Percentiles rank a stretch among this genome's conserved stretches.
These are phyloP conservation scores for Globisporangium barbulae DNA, from an alignment of 352 stramenopile genomes.

Conservation along the genomic window DNA sequence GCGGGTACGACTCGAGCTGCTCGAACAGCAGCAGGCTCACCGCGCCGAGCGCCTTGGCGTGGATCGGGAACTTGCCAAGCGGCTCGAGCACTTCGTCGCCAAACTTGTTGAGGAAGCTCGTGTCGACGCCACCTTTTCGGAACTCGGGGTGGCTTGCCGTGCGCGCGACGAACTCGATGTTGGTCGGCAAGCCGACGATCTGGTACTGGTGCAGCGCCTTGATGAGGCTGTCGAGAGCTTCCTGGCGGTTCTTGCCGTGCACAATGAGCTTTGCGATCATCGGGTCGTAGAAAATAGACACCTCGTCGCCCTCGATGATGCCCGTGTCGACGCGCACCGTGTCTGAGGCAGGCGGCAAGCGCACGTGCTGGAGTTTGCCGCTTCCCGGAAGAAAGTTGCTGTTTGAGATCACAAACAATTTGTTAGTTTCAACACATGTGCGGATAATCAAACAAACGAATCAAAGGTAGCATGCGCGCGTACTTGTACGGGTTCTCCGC, in stretches of 20 bases:
- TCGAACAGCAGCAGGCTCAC: slow-evolving; percentile 74
- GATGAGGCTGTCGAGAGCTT: slow-evolving; percentile 83
- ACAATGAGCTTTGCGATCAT: slow-evolving; percentile 95
- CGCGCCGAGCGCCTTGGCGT: slow-evolving; percentile 72
- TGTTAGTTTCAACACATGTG: background rate
- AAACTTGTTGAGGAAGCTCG: slow-evolving; percentile 92
- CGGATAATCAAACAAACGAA: background rate
- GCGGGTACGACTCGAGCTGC: slow-evolving; percentile 32
- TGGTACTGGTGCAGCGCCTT: slow-evolving; percentile 89
- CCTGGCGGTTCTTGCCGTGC: slow-evolving; percentile 80
- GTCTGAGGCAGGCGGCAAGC: slow-evolving; percentile 63
- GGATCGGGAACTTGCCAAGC: slow-evolving; percentile 40
- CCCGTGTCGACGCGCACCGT: slow-evolving; percentile 89
- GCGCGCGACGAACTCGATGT: slow-evolving; percentile 93
- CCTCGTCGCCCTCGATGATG: slow-evolving; percentile 84
- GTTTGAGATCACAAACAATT: background rate
- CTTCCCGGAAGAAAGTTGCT: slow-evolving; percentile 91
- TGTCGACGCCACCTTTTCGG: slow-evolving; percentile 87
- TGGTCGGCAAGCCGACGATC: slow-evolving; percentile 91
- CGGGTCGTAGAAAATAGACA: slow-evolving; percentile 93
- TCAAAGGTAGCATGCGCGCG: slow-evolving; percentile 10
- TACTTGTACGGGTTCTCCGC: slow-evolving; percentile 92
- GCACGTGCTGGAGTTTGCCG: slow-evolving; percentile 81
- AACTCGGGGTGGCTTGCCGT: slow-evolving; percentile 89
- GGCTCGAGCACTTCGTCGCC: slow-evolving; percentile 77